A percentile compares a stretch with the other conserved stretches of the same genome.
phyloP scores from a whole-genome alignment of 441 rosid species.

The Melastoma candidum region DNA sequence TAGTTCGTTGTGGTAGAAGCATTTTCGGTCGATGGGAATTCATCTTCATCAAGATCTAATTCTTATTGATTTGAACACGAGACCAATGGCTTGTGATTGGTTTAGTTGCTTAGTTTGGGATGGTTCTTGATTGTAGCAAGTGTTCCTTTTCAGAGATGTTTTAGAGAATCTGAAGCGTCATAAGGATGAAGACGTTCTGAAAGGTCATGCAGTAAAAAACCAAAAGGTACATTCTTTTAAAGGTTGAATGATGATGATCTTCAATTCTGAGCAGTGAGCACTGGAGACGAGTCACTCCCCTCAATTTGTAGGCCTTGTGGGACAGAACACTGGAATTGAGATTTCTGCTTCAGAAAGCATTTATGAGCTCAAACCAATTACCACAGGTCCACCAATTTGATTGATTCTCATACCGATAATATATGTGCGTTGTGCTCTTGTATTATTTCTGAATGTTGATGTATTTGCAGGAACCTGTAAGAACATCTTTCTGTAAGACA shows the following conservation, averaged over 20 bases:
- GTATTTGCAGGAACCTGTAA: slow-evolving; percentile 49
- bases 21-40: no score
- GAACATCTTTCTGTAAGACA: slow-evolving; percentile 50
- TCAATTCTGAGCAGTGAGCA: not conserved
- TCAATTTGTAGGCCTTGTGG: slow-evolving; percentile 64
- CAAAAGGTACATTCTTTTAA: slow-evolving; percentile 45
- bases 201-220: slow-evolving; percentile 90
- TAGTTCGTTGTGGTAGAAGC: not conserved
- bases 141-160: slow-evolving; percentile 34
- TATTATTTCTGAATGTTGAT: slow-evolving; percentile 1
- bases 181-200: slow-evolving; percentile 73
- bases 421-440: slow-evolving; percentile 4
- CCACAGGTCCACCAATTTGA: slow-evolving; percentile 41
- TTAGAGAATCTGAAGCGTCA: slow-evolving; percentile 63
- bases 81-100: no score
- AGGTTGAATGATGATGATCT: not conserved
- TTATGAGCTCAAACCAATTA: slow-evolving; percentile 64
- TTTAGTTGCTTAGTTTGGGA: not conserved
- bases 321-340: slow-evolving; percentile 79
- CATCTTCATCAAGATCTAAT: no score
- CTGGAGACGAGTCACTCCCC: not conserved
- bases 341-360: slow-evolving; percentile 83
- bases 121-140: slow-evolving; percentile 1
- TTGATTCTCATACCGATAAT: not conserved
- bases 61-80: no score